A percentile compares a stretch with the other conserved stretches of the same genome.
These are phyloP conservation scores for Fomitopsis palustris DNA, from an alignment of 1,284 basidiomycete genomes.

Conservation along the genomic window DNA sequence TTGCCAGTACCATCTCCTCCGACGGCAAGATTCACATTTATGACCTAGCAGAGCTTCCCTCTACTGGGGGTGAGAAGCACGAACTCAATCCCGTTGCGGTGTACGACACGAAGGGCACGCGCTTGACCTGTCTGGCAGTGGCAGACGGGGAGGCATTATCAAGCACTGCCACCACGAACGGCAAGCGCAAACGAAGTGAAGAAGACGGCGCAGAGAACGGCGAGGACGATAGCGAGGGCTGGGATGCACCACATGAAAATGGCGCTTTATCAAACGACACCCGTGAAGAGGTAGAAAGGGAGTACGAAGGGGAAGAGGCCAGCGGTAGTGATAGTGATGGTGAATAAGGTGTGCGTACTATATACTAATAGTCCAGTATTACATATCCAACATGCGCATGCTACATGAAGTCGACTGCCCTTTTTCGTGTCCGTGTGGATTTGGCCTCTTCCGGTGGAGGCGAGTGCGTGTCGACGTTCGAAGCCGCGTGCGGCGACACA, in stretches of 20 bases:
- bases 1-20: constrained; percentile 76
- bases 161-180: constrained; percentile 17
- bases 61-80: constrained; percentile 22
- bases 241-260: neutral
- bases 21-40: constrained; percentile 83
- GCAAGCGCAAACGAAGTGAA: constrained; percentile 37
- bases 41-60: constrained; percentile 53
- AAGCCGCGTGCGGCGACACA: constrained; percentile 11
- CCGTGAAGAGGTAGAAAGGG: constrained; percentile 5
- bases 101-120: constrained; percentile 83
- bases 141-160: constrained; percentile 50
- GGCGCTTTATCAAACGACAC: constrained; percentile 7
- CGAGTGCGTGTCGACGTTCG: neutral
- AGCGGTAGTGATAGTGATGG: constrained; percentile 12
- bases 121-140: constrained; percentile 77
- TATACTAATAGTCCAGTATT: constrained; percentile 5
- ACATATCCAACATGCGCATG: neutral
- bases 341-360: constrained; percentile 6
- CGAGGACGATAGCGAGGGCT: constrained; percentile 9
- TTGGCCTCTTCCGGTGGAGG: constrained; percentile 13
- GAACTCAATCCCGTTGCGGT: constrained; percentile 54
- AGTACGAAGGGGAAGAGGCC: constrained; percentile 5
- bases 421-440: constrained; percentile 46
- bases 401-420: constrained; percentile 67
- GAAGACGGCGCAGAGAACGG: constrained; percentile 12